phyloP scores from a whole-genome alignment of 768 basidiomycete genomes.

The Hygrophorus russula region DNA sequence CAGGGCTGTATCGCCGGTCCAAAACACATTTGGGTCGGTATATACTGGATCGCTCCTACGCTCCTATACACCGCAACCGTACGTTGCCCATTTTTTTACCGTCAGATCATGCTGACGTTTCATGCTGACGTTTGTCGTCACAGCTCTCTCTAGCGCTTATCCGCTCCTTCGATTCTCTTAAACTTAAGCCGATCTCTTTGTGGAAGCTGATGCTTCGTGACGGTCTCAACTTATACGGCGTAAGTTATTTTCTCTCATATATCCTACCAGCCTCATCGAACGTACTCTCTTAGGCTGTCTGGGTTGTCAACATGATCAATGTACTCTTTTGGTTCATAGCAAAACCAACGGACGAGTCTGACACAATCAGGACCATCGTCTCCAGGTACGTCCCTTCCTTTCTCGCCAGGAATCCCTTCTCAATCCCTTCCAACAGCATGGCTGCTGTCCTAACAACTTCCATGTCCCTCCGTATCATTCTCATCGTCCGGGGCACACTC shows the following conservation, averaged over 20 bases:
- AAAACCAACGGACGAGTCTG: constrained; percentile 44
- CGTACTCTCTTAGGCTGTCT: constrained; percentile 38
- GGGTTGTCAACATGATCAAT: constrained; percentile 73
- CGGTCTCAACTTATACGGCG: constrained; percentile 76
- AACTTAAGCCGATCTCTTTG: constrained; percentile 43
- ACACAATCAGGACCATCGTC: constrained; percentile 74
- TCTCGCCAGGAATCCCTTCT: neutral
- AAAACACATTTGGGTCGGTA: constrained; percentile 68
- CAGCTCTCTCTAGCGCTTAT: constrained; percentile 50
- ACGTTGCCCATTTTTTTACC: constrained; percentile 12
- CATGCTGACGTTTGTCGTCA: neutral
- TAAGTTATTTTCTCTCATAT: constrained; percentile 18
- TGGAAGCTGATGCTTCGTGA: constrained; percentile 91
- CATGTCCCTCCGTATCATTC: constrained; percentile 81
- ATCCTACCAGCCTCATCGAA: neutral
- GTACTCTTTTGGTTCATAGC: constrained; percentile 83
- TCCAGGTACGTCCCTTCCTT: constrained; percentile 32
- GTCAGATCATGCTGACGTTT: neutral
- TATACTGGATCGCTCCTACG: constrained; percentile 78
- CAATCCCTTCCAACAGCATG: constrained; percentile 36
- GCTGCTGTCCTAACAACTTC: constrained; percentile 79
- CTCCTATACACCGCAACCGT: constrained; percentile 63
- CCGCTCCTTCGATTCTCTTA: constrained; percentile 48
- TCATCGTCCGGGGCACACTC: constrained; percentile 71
- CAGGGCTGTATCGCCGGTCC: constrained; percentile 87